Evolutionary conservation across 352 stramenopile genomes (phyloP), one percentile per base, ranked within the genome.

Genomic region (Elongisporangium senticosum): DNA sequence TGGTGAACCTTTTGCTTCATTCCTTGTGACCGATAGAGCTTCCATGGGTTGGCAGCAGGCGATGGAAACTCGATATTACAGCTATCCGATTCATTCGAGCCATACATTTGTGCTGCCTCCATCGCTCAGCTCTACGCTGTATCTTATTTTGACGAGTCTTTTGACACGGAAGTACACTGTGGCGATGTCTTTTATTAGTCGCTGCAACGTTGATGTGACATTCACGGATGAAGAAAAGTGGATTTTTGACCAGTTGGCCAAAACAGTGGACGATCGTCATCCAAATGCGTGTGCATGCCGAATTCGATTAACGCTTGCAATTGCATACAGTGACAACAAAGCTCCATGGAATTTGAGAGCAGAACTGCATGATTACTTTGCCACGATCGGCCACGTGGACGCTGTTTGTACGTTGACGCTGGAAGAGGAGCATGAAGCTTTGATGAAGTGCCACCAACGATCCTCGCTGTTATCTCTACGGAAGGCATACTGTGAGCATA

Each of bases 31-130:
- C 0, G 83, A 96, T 53, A 74, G 90, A n/a, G 72, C 70, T 4
- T 93, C 87, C 2, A 64, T 80, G 26, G 82, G 74, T 0, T 96
- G 88, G 88, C 80, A 96, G 61, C 86, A 95, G 56, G 78, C 84
- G 6, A 95, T 97, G 80, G 82, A 95, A 52, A 94, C 87, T 54
- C 83, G 96, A 33, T 98, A 97, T 61, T 99, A 99, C 72, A 77
- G 98, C 21, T 99, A 99, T 71, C 96, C 97, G 17, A 91, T 99
- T 51, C 97, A 99, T 72, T 98, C 94, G 23, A 98, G 94, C 17
- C 74, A 89, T 54, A 93, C 86, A 3, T 98, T 99, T 61, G 60
- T 99, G 40, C 83, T 98, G 17, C 98, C 96, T 20, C 93, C 96
- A 21, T 98, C 95, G 6, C 75, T 99, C 7, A 97, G 95, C 48